Evolutionary conservation across 1,284 basidiomycete species (phyloP), one percentile per base, ranked within the genome.

Genomic region (Pyrrhoderma noxium): DNA sequence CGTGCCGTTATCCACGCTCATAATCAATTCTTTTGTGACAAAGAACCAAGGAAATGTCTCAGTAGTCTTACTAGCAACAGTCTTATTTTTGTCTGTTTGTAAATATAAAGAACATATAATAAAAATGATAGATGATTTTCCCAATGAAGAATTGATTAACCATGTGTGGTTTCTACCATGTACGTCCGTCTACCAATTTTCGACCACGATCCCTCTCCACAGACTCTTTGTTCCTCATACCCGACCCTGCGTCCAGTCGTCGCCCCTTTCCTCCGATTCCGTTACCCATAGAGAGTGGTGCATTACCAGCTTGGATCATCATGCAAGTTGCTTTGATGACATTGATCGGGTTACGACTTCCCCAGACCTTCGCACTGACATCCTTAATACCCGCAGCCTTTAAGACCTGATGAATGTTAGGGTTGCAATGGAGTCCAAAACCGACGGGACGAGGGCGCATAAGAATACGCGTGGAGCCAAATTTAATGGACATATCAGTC

Each of bases 351-450:
- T 95, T 96, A 58, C 90, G 75, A 60, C 89, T 93, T 34, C 94
- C 93, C 79, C 91, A 89, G 38, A 98, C 89, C 67, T 94, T 94
- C 23, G 91, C 95, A 59, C 87, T 91, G 42, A 90, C 79, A 67
- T 99, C 95, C 65, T 91, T 89, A 70, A 98, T 91, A 9, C 95
- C 95, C 1, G 90, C 93, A 0, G 93, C 92, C 60, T 90, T 88
- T 62, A 94, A 78, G 47, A 99, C 77, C 60, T 84, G 79, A 68
- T 98, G 93, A 49, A 98, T 74, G 60, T 87, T 80, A 7, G 91
- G 92, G 58, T 95, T 93, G 61, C 90, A 92, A 58, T 86, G 80
- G 46, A 99, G 72, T 8, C 95, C 95, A 65, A 97, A 97, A 2
- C 95, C 94, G 53, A 93, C 84, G 9, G 95, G 94, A 48, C 95